Conservation (phyloP, 768 basidiomycete genomes). For the Tricholoma sp. region DNA sequence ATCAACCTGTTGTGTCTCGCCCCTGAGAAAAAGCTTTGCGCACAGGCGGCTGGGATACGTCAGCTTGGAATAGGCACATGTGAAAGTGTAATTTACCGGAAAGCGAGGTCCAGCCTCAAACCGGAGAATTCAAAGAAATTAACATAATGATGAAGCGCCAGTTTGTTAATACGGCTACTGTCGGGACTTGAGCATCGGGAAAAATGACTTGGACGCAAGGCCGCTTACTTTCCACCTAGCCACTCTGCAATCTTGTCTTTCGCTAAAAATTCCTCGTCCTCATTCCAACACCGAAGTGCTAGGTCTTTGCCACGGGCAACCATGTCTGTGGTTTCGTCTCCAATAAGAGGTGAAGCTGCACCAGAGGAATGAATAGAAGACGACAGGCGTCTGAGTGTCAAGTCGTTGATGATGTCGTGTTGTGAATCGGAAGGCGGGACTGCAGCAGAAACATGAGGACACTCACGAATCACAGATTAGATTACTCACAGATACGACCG, state of each 20-base stretch:
- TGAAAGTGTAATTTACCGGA: constrained; percentile 50
- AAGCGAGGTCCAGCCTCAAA: constrained; percentile 81
- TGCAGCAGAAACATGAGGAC: constrained; percentile 5
- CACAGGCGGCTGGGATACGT: constrained; percentile 64
- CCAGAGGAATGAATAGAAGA: constrained; percentile 43
- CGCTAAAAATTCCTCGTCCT: constrained; percentile 78
- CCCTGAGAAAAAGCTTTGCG: constrained; percentile 88
- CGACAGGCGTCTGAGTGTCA: constrained; percentile 38
- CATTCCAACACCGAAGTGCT: constrained; percentile 77
- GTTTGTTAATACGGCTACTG: constrained; percentile 74
- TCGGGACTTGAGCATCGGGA: constrained; percentile 6
- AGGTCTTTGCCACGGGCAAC: constrained; percentile 65
- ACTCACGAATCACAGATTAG: constrained; percentile 5
- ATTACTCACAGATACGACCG: constrained; percentile 39
- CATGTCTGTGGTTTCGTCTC: constrained; percentile 56
- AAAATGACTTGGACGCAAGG: background rate
- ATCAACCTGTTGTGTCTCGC: constrained; percentile 97
- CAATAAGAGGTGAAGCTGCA: constrained; percentile 34
- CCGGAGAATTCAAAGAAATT: constrained; percentile 84
- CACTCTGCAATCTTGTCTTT: constrained; percentile 96
- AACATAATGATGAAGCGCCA: constrained; percentile 76
- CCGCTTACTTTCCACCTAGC: constrained; percentile 85
- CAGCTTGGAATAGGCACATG: background rate
- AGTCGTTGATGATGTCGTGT: constrained; percentile 53
- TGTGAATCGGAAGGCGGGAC: constrained; percentile 36